Conservation (phyloP, 805 yeast species). For the Ogataea pilisensis region DNA sequence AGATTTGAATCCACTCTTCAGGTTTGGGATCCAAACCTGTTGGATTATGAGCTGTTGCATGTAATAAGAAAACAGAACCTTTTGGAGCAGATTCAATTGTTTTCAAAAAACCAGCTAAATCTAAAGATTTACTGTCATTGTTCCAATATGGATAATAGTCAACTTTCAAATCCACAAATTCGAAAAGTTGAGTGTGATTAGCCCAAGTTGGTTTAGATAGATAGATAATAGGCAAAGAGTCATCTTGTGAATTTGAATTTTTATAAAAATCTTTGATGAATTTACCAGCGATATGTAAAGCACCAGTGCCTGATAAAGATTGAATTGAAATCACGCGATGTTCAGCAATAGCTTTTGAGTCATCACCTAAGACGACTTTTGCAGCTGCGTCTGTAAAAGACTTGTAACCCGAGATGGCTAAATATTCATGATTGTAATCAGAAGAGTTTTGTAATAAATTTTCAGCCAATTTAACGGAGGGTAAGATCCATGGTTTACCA, state of each 20-base stretch:
- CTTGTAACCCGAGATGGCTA: constrained; percentile 75
- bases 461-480: constrained; percentile 74
- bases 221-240: constrained; percentile 45
- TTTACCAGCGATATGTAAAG: constrained; percentile 81
- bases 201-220: constrained; percentile 96
- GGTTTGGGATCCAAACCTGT: constrained; percentile 92
- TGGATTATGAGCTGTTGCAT: constrained; percentile 97
- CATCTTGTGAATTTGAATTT: constrained; percentile 13
- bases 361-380: constrained; percentile 63
- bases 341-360: constrained; percentile 48
- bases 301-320: constrained; percentile 85
- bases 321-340: constrained; percentile 60
- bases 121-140: constrained; percentile 60
- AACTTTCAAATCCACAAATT: constrained; percentile 61
- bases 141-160: constrained; percentile 86
- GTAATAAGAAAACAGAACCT: constrained; percentile 80
- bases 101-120: constrained; percentile 61
- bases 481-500: constrained; percentile 89
- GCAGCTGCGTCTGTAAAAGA: constrained; percentile 69
- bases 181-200: constrained; percentile 84
- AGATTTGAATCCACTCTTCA: constrained; percentile 74
- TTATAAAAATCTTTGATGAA: constrained; percentile 53
- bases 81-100: constrained; percentile 62
- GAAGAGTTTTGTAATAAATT: constrained; percentile 52
- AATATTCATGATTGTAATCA: constrained; percentile 78